Evolutionary conservation across 225 moss, liverwort and hornwort species (phyloP).

Genomic region (Bryoerythrophyllum caledonicum): DNA sequence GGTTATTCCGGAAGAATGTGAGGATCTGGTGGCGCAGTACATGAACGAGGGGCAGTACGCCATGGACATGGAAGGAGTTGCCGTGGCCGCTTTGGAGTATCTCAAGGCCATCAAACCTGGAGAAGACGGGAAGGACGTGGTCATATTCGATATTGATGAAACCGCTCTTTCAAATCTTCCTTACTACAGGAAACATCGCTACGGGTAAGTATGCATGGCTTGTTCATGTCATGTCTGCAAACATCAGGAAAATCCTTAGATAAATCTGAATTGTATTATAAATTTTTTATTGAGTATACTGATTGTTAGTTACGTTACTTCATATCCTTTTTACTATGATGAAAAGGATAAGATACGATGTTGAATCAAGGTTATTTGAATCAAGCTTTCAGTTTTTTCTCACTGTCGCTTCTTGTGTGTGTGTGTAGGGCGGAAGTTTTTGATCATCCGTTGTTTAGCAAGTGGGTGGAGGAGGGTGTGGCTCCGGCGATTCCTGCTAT

Average conservation of each 20-base stretch:
- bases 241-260: too few relatives aligned
- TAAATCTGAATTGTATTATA: too few relatives aligned
- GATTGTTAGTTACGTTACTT: too few relatives aligned
- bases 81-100: slow-evolving; percentile 40
- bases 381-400: slow-evolving; percentile 1
- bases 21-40: slow-evolving; percentile 64
- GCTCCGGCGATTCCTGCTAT: slow-evolving; percentile 66
- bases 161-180: slow-evolving; percentile 90
- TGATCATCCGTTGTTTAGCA: slow-evolving; percentile 73
- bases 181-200: slow-evolving; percentile 75
- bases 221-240: not conserved
- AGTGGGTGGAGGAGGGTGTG: slow-evolving; percentile 73
- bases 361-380: too few relatives aligned
- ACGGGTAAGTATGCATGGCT: slow-evolving; percentile 53
- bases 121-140: slow-evolving; percentile 72
- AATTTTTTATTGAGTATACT: too few relatives aligned
- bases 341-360: too few relatives aligned
- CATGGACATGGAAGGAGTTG: slow-evolving; percentile 52
- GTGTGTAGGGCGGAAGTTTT: slow-evolving; percentile 75
- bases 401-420: not conserved
- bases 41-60: slow-evolving; percentile 87
- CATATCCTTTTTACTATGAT: too few relatives aligned
- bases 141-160: slow-evolving; percentile 94
- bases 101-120: slow-evolving; percentile 30
- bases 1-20: slow-evolving; percentile 69